Evolutionary conservation across 225 moss, liverwort and hornwort species (phyloP).

Genomic region (Antitrichia curtipendula): DNA sequence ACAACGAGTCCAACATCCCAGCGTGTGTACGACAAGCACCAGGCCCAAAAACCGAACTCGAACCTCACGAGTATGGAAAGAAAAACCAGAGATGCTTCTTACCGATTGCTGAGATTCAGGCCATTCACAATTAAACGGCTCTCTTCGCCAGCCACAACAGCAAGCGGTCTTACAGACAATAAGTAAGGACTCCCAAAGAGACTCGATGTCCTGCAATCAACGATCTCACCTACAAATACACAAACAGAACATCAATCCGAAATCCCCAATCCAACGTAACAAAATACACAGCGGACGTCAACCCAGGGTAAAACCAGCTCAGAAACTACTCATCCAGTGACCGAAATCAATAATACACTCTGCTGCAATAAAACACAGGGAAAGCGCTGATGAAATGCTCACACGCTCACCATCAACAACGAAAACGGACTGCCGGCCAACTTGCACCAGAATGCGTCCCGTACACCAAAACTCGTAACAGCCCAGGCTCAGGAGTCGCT

Average conservation of each 20-base stretch:
- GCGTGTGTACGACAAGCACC: neutral
- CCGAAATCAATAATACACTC: too few species aligned
- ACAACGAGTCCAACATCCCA: neutral
- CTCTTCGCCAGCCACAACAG: constrained; percentile 61
- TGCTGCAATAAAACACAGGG: neutral
- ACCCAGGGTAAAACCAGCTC: neutral
- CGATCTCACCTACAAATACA: constrained; percentile 37
- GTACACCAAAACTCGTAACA: constrained; percentile 55
- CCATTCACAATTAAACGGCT: constrained; percentile 41
- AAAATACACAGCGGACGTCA: too few species aligned
- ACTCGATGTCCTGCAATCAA: constrained; percentile 12
- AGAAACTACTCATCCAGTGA: neutral
- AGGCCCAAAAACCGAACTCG: neutral
- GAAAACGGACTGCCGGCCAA: constrained; percentile 43
- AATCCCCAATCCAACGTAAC: neutral
- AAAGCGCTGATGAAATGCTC: neutral
- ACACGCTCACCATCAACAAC: constrained; percentile 54
- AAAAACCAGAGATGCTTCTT: neutral
- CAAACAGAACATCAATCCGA: neutral
- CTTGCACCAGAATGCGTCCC: constrained; percentile 77
- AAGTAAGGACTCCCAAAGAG: constrained; percentile 32
- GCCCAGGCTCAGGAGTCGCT: constrained; percentile 25
- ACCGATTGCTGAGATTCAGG: constrained; percentile 45
- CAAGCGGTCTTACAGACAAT: constrained; percentile 65
- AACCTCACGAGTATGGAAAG: neutral